These are phyloP conservation scores for Phlyctochytrium arcticum DNA, from an alignment of 192 early-diverging fungal species.

Conservation along the genomic window DNA sequence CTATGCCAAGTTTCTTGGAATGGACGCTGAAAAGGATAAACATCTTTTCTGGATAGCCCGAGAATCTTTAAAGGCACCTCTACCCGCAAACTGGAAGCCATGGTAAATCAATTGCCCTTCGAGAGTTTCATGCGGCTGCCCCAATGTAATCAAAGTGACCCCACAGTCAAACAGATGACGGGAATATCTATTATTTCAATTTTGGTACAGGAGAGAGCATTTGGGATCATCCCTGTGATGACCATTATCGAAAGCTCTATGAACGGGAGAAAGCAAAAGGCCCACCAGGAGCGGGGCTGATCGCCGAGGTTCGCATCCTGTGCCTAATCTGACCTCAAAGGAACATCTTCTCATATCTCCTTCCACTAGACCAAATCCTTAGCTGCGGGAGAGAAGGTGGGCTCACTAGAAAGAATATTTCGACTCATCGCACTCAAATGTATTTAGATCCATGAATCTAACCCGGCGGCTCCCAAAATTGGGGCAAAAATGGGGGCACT, in stretches of 20 bases:
- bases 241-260: conserved; percentile 56
- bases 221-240: conserved; percentile 67
- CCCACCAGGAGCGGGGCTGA: background rate
- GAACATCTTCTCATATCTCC: too few species aligned
- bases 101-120: conserved; percentile 30
- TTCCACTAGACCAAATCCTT: too few species aligned
- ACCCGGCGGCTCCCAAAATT: too few species aligned
- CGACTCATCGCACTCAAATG: too few species aligned
- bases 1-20: conserved; percentile 61
- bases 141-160: background rate
- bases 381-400: too few species aligned
- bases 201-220: conserved; percentile 58
- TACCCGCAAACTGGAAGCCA: conserved; percentile 63
- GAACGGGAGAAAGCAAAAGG: conserved; percentile 51
- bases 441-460: too few species aligned
- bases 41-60: conserved; percentile 60
- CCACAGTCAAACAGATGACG: conserved; percentile 58
- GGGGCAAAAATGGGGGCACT: too few species aligned
- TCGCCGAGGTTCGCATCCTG: background rate
- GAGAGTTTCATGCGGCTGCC: background rate
- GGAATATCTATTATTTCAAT: conserved; percentile 63
- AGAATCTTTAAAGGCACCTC: conserved; percentile 57
- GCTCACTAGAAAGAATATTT: too few species aligned
- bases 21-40: conserved; percentile 50
- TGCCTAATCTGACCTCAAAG: too few species aligned